Evolutionary conservation across 345 rosid genomes (phyloP), one percentile per base, ranked within the genome.

Genomic region (Brassica incana): DNA sequence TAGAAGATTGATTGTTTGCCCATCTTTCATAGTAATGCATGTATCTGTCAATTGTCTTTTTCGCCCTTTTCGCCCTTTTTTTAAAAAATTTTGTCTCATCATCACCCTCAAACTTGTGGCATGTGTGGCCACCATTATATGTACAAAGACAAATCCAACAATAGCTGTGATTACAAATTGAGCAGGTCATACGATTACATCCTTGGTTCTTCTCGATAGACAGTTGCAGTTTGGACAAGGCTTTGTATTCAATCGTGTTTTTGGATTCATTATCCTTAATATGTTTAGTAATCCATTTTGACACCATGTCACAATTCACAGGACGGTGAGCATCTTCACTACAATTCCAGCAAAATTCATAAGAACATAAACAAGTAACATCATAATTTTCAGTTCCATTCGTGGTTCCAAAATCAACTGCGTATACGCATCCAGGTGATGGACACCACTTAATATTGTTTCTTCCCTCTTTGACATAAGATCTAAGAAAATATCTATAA

Each of bases 361-460:
- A 43, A 2, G 80, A 76, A 60, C 83, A 81, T 12, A 71, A 27
- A 29, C 83, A 43, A n/a, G 73, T 18, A 33, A 76, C 80, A 66
- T 70, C 83, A 14, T 38, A 81, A 5, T 40, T 78, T 7, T 15
- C 27, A 2, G 33, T 36, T 11, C 18, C 56, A 50, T n/a, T 14
- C 12, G n/a, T 38, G 18, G 27, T 38, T 35, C 9, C 54, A 16
- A 65, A 59, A 6, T 71, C 43, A 59, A 81, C 77, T 0, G 94
- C 98, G 76, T 84, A 78, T 36, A 90, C 96, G 6, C 99, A 95
- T 25, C 96, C 98, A 1, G 96, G 95, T 64, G 99, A 95, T 75
- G 97, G 98, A 84, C 98, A 95, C 99, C 99, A 93, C 77, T 91
- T 92, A 63, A 90, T 87, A 96, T 90, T 95, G 89, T 88, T 90